A percentile compares a stretch with the other conserved stretches of the same genome.
phyloP scores from a whole-genome alignment of 2,329 filamentous ascomycete genomes.

The Penicillium sp. region DNA sequence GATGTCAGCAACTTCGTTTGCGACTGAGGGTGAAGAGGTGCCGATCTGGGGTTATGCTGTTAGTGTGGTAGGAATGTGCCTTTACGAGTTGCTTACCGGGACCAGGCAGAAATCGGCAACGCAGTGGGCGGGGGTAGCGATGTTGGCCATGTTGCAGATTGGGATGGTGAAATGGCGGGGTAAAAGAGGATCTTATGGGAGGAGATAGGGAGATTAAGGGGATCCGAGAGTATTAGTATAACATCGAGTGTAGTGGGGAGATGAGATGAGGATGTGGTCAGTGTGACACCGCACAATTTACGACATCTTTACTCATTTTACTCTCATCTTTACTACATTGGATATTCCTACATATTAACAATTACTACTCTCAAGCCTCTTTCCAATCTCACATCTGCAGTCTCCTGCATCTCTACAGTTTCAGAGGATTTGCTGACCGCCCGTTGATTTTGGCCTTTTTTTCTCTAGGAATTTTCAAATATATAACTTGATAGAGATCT shows the following conservation, averaged over 20 bases:
- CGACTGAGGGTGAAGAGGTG: slow-evolving; percentile 71
- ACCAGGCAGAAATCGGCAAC: slow-evolving; percentile 91
- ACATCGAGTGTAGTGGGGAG: neutral
- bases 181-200: neutral
- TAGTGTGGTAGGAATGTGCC: neutral
- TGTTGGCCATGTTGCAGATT: slow-evolving; percentile 21
- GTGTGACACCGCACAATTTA: neutral
- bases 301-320: neutral
- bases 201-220: neutral
- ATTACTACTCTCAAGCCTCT: neutral
- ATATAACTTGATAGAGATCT: neutral
- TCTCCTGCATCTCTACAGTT: neutral
- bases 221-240: neutral
- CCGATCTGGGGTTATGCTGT: slow-evolving; percentile 60
- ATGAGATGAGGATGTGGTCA: slow-evolving; percentile 2
- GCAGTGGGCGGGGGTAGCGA: slow-evolving; percentile 67
- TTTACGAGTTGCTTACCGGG: slow-evolving; percentile 54
- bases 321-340: too few relatives aligned
- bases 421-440: slow-evolving; percentile 1
- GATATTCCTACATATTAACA: too few relatives aligned
- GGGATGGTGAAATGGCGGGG: neutral
- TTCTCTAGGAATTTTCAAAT: neutral
- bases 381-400: slow-evolving; percentile 1
- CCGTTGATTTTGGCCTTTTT: too few relatives aligned
- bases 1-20: slow-evolving; percentile 81